Conservation (phyloP, 768 basidiomycete species). For the Lenzites betulinus region DNA sequence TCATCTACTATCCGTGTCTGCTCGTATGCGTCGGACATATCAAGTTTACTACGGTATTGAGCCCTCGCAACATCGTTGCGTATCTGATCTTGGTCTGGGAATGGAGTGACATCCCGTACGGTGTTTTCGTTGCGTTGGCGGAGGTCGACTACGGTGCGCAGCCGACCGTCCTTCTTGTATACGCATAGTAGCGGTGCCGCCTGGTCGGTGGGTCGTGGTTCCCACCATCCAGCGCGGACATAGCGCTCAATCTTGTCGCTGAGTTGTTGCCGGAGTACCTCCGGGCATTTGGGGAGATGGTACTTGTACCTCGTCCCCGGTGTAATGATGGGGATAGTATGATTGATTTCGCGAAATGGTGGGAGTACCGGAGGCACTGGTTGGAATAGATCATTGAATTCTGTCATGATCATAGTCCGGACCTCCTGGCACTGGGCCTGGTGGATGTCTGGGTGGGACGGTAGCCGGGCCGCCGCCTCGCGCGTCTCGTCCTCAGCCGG, state of each 20-base stretch:
- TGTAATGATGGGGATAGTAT: constrained; percentile 36
- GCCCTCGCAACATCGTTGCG: too few species aligned
- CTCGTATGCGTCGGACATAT: constrained; percentile 44
- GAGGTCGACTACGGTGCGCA: constrained; percentile 39
- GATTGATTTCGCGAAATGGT: background rate
- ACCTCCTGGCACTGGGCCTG: too few species aligned
- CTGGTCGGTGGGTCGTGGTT: constrained; percentile 7
- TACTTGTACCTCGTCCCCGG: constrained; percentile 36
- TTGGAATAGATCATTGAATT: too few species aligned
- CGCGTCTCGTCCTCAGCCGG: too few species aligned
- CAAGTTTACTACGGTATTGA: constrained; percentile 42
- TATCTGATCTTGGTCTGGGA: too few species aligned
- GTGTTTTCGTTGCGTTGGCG: constrained; percentile 35
- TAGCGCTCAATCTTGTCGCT: background rate
- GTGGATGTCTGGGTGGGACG: too few species aligned
- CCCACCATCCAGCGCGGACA: constrained; percentile 35
- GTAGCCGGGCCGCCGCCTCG: too few species aligned
- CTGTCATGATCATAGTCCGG: too few species aligned
- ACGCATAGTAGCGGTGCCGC: constrained; percentile 37
- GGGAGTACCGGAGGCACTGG: too few species aligned
- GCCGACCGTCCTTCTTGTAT: constrained; percentile 34
- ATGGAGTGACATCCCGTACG: too few species aligned
- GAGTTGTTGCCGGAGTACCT: background rate
- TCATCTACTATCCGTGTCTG: constrained; percentile 37
- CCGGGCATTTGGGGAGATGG: constrained; percentile 35